Conservation (phyloP, 2,329 filamentous ascomycete species). For the Pseudopithomyces maydicus region DNA sequence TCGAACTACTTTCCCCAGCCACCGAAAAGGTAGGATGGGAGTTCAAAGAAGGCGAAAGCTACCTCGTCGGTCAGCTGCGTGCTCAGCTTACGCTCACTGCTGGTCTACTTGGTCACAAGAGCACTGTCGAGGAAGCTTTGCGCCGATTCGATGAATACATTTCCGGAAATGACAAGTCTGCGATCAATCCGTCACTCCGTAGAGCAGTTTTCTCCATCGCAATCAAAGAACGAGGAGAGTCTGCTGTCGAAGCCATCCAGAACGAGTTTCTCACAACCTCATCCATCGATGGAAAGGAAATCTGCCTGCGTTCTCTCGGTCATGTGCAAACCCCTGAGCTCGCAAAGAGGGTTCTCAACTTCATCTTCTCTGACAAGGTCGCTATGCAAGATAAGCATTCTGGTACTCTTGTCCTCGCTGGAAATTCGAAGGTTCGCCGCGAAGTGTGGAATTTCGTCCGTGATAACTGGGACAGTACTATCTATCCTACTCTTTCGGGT, state of each 20-base stretch:
- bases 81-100: constrained; percentile 79
- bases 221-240: constrained; percentile 71
- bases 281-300: constrained; percentile 89
- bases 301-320: constrained; percentile 77
- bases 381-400: constrained; percentile 87
- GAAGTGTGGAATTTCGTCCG: constrained; percentile 87
- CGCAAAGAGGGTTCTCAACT: constrained; percentile 69
- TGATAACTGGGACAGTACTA: constrained; percentile 72
- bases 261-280: constrained; percentile 82
- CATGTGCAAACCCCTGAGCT: constrained; percentile 71
- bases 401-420: constrained; percentile 72
- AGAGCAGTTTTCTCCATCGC: constrained; percentile 79
- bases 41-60: constrained; percentile 77
- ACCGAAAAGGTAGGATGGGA: constrained; percentile 86
- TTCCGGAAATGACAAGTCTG: constrained; percentile 65
- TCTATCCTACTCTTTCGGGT: constrained; percentile 71
- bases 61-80: constrained; percentile 79
- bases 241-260: constrained; percentile 76
- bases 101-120: constrained; percentile 75
- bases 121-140: constrained; percentile 73
- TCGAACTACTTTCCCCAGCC: constrained; percentile 76
- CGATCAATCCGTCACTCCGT: constrained; percentile 82
- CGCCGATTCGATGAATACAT: constrained; percentile 82
- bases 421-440: constrained; percentile 73
- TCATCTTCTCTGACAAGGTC: constrained; percentile 84